Evolutionary conservation across 495 filamentous ascomycete species (phyloP), one percentile per base, ranked within the genome.

Genomic region (Daldinia loculata): DNA sequence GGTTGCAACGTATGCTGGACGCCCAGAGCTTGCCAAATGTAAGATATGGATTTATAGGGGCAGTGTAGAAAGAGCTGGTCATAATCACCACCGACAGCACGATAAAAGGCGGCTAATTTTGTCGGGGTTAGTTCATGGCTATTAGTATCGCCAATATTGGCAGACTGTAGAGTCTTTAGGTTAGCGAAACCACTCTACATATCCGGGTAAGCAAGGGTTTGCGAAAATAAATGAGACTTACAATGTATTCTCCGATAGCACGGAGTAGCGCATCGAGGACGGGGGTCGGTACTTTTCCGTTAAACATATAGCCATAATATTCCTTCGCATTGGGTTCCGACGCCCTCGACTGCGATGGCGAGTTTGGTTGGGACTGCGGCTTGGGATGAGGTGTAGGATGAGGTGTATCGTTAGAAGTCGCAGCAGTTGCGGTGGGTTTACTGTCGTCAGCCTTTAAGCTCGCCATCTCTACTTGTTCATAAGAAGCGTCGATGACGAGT

Each of bases 51-150:
- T 22, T 87, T 79, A 24, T 87, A 77, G 34, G 91, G 89, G n/a
- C 91, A 93, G 8, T 90, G 85, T 52, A 95, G 84, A 76, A 99
- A 98, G 43, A 99, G 83, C 9, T 85, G 77, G 76, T 99, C 95
- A 78, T 93, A 97, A 78, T 98, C 90, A 41, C 95, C 94, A 64
- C 93, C 94, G 32, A 97, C 91, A 43, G 87, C 84, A 70, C 90
- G 91, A 80, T 99, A 99, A 82, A 97, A 99, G 11, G 87, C 80
- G 2, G 95, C 91, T 29, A 99, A 85, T 78, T 98, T 96, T 39
- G 86, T 81, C 0, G 96, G 94, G 2, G 88, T 93, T 38, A 99
- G 83, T 72, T 89, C 85, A 51, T 80, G 80, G 6, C 86, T 85
- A 36, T 88, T 87, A 70, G 80, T 88, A 58, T 92, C 87, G 36